Evolutionary conservation across 2,329 filamentous ascomycete genomes (phyloP).

Genomic region (Alternaria sp.): DNA sequence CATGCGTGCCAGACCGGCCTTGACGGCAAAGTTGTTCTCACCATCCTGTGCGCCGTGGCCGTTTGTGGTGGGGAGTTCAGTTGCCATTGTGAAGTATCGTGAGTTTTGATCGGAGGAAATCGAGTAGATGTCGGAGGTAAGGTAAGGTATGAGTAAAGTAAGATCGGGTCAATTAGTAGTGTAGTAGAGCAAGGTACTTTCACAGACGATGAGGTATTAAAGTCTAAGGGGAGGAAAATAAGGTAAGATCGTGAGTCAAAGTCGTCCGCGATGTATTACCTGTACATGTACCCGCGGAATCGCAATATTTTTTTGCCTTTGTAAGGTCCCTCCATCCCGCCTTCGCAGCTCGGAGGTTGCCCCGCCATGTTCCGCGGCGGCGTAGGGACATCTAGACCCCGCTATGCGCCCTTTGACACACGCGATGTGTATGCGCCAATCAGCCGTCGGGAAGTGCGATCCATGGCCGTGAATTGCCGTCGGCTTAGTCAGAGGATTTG

Average conservation of each 20-base stretch:
- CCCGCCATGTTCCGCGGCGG: constrained; percentile 17
- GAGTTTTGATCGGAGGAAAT: background rate
- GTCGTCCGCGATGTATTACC: constrained; percentile 29
- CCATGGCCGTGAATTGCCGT: constrained; percentile 34
- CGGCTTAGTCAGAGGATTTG: constrained; percentile 21
- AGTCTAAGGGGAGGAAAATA: constrained; percentile 7
- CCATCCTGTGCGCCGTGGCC: constrained; percentile 53
- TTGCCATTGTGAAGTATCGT: constrained; percentile 47
- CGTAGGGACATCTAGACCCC: constrained; percentile 21
- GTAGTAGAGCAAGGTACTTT: background rate
- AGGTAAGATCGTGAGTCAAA: constrained; percentile 23
- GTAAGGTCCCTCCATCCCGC: constrained; percentile 23
- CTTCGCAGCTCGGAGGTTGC: constrained; percentile 19
- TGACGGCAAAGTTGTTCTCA: constrained; percentile 77
- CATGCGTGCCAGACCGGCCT: constrained; percentile 96
- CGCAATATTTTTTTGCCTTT: constrained; percentile 38
- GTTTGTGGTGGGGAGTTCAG: constrained; percentile 57
- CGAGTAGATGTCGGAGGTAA: background rate
- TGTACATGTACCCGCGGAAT: constrained; percentile 28
- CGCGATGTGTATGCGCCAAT: constrained; percentile 22
- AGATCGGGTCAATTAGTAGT: constrained; percentile 2
- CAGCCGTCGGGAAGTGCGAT: constrained; percentile 8
- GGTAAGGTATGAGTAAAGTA: background rate
- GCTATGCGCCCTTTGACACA: constrained; percentile 32
- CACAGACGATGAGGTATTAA: background rate